A percentile compares a stretch with the other conserved stretches of the same genome.
These are phyloP conservation scores for Berberis vulgaris DNA, from an alignment of 164 flowering plant species.

Conservation along the genomic window DNA sequence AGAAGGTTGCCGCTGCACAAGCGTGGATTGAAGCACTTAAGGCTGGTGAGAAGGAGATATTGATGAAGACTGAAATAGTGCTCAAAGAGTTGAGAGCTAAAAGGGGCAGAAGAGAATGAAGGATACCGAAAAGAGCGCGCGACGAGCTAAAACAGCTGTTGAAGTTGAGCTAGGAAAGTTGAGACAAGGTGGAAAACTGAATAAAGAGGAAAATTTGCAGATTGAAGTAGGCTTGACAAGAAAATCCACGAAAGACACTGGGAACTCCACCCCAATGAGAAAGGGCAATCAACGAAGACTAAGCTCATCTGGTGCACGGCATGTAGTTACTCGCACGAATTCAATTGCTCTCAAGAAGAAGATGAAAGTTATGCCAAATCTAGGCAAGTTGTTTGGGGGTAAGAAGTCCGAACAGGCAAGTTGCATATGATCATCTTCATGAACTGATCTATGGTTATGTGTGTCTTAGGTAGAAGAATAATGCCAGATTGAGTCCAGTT, in stretches of 20 bases:
- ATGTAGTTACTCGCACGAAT: conserved; percentile 20
- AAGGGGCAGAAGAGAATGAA: conserved; percentile 29
- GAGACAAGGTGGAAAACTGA: conserved; percentile 13
- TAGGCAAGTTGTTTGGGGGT: conserved; percentile 42
- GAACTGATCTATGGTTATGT: no score
- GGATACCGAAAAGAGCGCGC: conserved; percentile 20
- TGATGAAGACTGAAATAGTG: conserved; percentile 40
- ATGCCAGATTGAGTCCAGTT: no score
- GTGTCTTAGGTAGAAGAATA: no score
- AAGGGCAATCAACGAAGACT: conserved; percentile 37
- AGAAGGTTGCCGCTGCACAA: conserved; percentile 77
- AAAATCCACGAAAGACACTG: conserved; percentile 26
- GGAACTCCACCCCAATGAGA: conserved; percentile 33
- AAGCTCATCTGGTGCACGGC: conserved; percentile 31
- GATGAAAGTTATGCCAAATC: conserved; percentile 43
- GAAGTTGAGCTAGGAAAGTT: conserved; percentile 30
- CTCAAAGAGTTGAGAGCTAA: conserved; percentile 33
- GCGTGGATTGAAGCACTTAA: conserved; percentile 80
- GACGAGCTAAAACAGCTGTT: conserved; percentile 3
- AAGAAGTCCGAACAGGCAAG: conserved; percentile 6
- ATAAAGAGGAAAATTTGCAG: conserved; percentile 12
- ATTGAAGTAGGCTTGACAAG: conserved; percentile 13
- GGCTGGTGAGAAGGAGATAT: conserved; percentile 61
- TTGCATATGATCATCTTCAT: no score
- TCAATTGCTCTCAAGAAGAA: conserved; percentile 39